These are phyloP conservation scores for Lonicera japonica DNA, from an alignment of 129 eudicot genomes.

Conservation along the genomic window DNA sequence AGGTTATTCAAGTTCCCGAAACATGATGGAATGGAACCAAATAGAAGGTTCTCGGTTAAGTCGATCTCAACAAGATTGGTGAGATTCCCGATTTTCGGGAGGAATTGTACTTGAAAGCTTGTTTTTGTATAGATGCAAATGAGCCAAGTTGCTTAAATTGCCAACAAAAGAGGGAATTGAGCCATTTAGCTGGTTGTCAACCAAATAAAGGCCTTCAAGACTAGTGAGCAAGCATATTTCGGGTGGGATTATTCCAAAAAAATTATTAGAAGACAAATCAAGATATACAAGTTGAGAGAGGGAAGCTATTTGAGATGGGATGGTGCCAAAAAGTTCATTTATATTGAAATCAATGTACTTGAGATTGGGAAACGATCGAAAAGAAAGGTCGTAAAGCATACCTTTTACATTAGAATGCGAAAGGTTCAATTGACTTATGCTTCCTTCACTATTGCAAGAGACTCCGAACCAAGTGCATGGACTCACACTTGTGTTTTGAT, in stretches of 20 bases:
- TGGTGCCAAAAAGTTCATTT: too few relatives aligned
- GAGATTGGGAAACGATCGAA: slow-evolving; percentile 22
- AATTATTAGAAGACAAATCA: too few relatives aligned
- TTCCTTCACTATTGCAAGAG: too few relatives aligned
- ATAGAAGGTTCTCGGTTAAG: slow-evolving; percentile 15
- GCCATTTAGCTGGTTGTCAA: slow-evolving; percentile 4
- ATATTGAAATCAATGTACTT: too few relatives aligned
- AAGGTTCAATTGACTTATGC: slow-evolving; percentile 19
- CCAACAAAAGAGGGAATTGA: slow-evolving; percentile 14
- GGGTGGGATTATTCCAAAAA: slow-evolving; percentile 19
- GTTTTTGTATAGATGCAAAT: too few relatives aligned
- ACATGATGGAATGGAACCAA: slow-evolving; percentile 20
- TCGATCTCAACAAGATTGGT: slow-evolving; percentile 12
- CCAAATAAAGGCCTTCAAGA: slow-evolving; percentile 18
- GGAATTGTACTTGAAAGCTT: too few relatives aligned
- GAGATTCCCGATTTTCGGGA: slow-evolving; percentile 17
- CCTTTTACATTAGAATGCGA: slow-evolving; percentile 16
- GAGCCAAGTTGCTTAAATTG: too few relatives aligned
- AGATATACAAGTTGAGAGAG: too few relatives aligned
- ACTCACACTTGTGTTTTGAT: too few relatives aligned
- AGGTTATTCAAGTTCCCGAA: slow-evolving; percentile 19
- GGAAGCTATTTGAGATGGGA: too few relatives aligned
- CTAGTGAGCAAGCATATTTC: slow-evolving; percentile 22
- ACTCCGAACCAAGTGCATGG: too few relatives aligned
- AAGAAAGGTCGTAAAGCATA: slow-evolving; percentile 20